Percentiles rank a stretch among this genome's conserved stretches.
phyloP scores from a whole-genome alignment of 1,284 basidiomycete genomes.

The Gomphus sp. region DNA sequence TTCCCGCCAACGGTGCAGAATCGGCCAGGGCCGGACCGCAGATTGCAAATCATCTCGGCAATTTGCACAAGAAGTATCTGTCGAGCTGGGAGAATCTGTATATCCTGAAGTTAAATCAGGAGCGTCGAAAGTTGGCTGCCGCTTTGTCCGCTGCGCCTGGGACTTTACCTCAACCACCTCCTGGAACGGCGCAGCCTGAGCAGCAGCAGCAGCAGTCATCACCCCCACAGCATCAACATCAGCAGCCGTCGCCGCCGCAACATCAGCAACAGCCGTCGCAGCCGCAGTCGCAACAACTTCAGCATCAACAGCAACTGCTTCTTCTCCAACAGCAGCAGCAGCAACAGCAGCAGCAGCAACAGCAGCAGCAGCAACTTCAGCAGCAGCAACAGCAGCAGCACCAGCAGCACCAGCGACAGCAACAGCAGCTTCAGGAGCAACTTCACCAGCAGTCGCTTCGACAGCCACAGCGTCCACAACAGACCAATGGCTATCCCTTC shows the following conservation, averaged over 20 bases:
- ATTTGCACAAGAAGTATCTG: constrained; percentile 53
- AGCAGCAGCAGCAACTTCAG: constrained; percentile 14
- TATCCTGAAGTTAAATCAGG: constrained; percentile 5
- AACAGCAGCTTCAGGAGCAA: constrained; percentile 18
- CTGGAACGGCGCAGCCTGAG: constrained; percentile 11
- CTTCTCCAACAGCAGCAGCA: constrained; percentile 19
- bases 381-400: constrained; percentile 19
- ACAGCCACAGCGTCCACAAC: constrained; percentile 18
- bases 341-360: constrained; percentile 23
- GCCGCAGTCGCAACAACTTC: constrained; percentile 16
- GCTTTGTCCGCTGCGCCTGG: constrained; percentile 4
- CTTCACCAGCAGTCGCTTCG: constrained; percentile 16
- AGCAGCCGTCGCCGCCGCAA: constrained; percentile 23
- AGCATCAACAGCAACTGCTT: constrained; percentile 15
- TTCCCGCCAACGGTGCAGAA: constrained; percentile 45
- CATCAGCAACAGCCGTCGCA: constrained; percentile 28
- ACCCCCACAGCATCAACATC: constrained; percentile 18
- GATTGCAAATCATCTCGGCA: constrained; percentile 47
- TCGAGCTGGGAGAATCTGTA: constrained; percentile 11
- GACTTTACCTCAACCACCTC: constrained; percentile 11
- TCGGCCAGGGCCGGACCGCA: constrained; percentile 50
- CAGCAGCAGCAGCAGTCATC: constrained; percentile 10
- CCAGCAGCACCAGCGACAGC: constrained; percentile 24
- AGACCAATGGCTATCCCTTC: constrained; percentile 3
- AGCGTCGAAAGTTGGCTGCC: neutral